Evolutionary conservation across 768 basidiomycete genomes (phyloP), one percentile per base, ranked within the genome.

Genomic region (Mrakia hoshinonis): DNA sequence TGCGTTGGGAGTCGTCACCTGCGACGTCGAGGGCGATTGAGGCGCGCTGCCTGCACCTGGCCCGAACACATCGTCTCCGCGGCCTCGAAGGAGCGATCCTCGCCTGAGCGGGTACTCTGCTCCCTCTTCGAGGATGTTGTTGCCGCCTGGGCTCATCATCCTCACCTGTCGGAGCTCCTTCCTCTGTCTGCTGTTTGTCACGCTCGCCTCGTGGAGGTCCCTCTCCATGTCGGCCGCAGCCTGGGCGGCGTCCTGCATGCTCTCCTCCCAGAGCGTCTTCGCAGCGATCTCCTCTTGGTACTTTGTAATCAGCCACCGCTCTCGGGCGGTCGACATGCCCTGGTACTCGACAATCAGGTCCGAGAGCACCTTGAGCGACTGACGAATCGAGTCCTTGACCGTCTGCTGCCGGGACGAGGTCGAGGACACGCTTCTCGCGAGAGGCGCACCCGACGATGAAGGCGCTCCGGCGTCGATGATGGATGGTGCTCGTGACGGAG

Each of bases 211-310:
- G 73, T 86, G 83, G 69, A 98, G 82, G 79, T 95, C 91, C 70
- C 81, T 81, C 81, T 98, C 94, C 26, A 94, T 83, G 12, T 82
- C 83, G 76, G 91, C 91, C 20, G 92, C 92, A 78, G 95, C 91
- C 69, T 84, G 83, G 0, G 93, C 92, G 10, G 94, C 92, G 1
- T 86, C 85, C 68, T 88, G 86, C 76, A 97, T 79, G 78, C 90
- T 94, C 80, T 92, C 88, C 80, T 95, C 93, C 94, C 94, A 97
- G 34, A 92, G 82, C 13, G 77, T 81, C 77, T 92, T 89, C 31
- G 85, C 84, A 74, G 84, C 84, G 12, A 92, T 81, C 75, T 86
- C 84, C 38, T 82, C 80, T 69, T 83, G 83, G 82, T 86, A 93
- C 85, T 88, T 70, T 11, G 75, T 74, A 11, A 76, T 67, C 18